Evolutionary conservation across 768 basidiomycete genomes (phyloP), one percentile per base, ranked within the genome.

Genomic region (Postia placenta): DNA sequence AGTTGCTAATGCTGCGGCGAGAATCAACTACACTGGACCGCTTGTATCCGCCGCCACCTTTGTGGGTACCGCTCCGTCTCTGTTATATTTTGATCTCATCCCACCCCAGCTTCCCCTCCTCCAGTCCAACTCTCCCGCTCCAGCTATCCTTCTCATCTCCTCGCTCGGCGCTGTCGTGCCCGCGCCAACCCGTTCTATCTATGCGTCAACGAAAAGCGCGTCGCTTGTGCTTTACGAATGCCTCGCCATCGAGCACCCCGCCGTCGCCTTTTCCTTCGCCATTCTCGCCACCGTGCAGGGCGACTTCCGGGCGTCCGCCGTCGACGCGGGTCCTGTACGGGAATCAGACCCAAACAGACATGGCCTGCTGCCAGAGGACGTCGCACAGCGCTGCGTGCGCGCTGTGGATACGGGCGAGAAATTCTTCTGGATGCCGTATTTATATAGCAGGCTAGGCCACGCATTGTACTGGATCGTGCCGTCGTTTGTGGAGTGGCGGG

Each of bases 111-210:
- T 94, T 4, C 92, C 92, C 0, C 63, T 92, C 0, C 76, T 95
- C 27, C 69, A 76, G 11, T 60, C 71, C 22, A 76, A 82, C 0
- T 92, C 90, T 0, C 48, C 62, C 0, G 73, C 78, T 0, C 92
- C 92, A 0, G 79, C 88, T 0, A 72, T 95, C 30, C 77, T 91
- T 23, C 79, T 94, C 36, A 62, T 96, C 28, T 90, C 90, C 6
- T 87, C 84, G 24, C 69, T 85, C 2, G 93, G 85, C 2, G 80
- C 89, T 2, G 71, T 85, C 5, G 81, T 93, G 28, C 88, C 93
- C 2, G 81, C 92, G 0, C 93, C 93, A 0, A 92, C 88, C 0
- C 83, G 93, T 5, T 70, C 88, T 0, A 68, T 97, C 28, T 97
- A 97, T 61, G 81, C 77, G 0, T 80, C 91, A 2, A 88, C 86